Evolutionary conservation across 306 rosid genomes (phyloP), one percentile per base, ranked within the genome.

Genomic region (Acacia melanoxylon): DNA sequence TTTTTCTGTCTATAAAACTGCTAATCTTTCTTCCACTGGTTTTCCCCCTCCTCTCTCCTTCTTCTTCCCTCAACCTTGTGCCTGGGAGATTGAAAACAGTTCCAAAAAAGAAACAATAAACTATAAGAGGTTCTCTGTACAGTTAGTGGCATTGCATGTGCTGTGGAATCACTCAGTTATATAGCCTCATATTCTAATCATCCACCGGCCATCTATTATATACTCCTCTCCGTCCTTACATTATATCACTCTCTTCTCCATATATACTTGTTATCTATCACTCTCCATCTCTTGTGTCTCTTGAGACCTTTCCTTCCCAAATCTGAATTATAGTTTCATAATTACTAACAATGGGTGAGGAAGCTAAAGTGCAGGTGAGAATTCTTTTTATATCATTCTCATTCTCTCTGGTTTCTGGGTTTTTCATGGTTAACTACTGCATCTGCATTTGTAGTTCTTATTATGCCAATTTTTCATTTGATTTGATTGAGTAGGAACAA

Each of bases 141-240:
- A 86, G 73, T 82, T 90, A 86, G 92, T 86, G 91, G 88, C 84
- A 76, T 75, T 88, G 91, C 97, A 91, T 93, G 96, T 90, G 92
- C 89, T 83, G 83, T 65, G 86, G 90, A 87, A 92, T 90, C 94
- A 80, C 89, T 79, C 78, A 72, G 75, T 78, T 85, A 42, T 86
- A 42, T 74, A 48, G 66, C 89, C 86, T 87, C 86, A 73, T 74
- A 79, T 75, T 77, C 75, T 68, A 73, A 77, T 35, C 74, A 78
- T 40, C 78, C 82, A 89, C 86, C 85, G 67, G 59, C 85, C 82
- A 66, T 85, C 81, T 74, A 77, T 79, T 78, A 77, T 78, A 77
- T 73, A 74, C 61, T 85, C 81, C 67, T 25, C 79, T 42, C 40
- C 80, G 65, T 75, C 52, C 89, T 67, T 89, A 83, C 89, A 89